These are phyloP conservation scores for Blastomyces silverae DNA, from an alignment of 2,329 filamentous ascomycete species.

Conservation along the genomic window DNA sequence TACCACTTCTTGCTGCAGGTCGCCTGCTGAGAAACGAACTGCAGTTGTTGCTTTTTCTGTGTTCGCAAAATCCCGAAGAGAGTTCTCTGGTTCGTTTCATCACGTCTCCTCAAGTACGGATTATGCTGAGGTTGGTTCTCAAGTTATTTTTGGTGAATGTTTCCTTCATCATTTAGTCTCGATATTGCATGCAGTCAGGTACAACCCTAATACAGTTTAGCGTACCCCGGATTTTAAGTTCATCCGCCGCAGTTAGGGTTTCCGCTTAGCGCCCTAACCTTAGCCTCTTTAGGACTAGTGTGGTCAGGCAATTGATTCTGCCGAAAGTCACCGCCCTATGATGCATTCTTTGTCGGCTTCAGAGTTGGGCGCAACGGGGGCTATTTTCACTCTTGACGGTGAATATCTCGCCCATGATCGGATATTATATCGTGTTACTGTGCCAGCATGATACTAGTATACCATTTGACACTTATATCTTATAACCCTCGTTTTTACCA, in stretches of 20 bases:
- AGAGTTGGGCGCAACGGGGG: not conserved
- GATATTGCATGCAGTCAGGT: too few relatives aligned
- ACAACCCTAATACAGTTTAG: not conserved
- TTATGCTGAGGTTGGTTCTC: too few relatives aligned
- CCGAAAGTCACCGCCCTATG: conserved; percentile 2
- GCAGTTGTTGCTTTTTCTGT: not conserved
- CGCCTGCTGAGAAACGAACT: not conserved
- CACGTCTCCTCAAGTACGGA: too few relatives aligned
- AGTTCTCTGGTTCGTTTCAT: too few relatives aligned
- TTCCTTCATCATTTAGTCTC: too few relatives aligned
- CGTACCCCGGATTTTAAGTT: conserved; percentile 10
- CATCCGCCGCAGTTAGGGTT: conserved; percentile 10
- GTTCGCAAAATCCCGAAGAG: not conserved
- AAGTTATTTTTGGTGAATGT: too few relatives aligned
- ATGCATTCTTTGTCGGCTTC: conserved; percentile 8
- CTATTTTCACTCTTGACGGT: not conserved
- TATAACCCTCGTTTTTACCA: not conserved
- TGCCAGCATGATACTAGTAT: not conserved
- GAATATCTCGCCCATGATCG: conserved; percentile 4
- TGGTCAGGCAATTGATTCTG: not conserved
- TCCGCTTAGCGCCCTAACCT: not conserved
- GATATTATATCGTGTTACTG: not conserved
- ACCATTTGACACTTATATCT: not conserved
- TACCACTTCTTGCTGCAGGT: not conserved
- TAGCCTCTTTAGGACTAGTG: not conserved